A percentile compares a stretch with the other conserved stretches of the same genome.
phyloP scores from a whole-genome alignment of 306 rosid genomes.

The Medicago lupulina region DNA sequence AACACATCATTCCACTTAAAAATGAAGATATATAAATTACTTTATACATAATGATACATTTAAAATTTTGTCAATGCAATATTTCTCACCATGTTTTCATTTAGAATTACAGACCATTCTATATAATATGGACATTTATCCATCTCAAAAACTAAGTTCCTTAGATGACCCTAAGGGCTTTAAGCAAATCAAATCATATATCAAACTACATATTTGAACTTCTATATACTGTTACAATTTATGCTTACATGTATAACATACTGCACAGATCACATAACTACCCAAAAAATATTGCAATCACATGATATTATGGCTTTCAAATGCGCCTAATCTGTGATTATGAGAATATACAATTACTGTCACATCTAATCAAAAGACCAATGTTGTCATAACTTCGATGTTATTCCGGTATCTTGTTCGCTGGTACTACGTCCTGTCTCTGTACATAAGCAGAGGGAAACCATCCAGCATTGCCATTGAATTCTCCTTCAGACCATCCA shows the following conservation, averaged over 20 bases:
- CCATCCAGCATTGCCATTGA: slow-evolving; percentile 83
- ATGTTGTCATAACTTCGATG: slow-evolving; percentile 29
- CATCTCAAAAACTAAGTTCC: slow-evolving; percentile 39
- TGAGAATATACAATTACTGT: slow-evolving; percentile 46
- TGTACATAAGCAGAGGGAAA: slow-evolving; percentile 93
- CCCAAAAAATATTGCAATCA: slow-evolving; percentile 30
- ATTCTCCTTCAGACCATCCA: slow-evolving; percentile 98
- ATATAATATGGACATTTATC: slow-evolving; percentile 34
- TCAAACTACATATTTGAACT: slow-evolving; percentile 37
- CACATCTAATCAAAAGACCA: slow-evolving; percentile 39
- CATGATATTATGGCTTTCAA: slow-evolving; percentile 31
- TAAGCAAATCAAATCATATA: slow-evolving; percentile 40
- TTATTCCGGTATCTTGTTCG: slow-evolving; percentile 51
- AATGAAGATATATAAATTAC: slow-evolving; percentile 18
- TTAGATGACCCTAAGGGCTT: slow-evolving; percentile 39
- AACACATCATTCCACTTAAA: slow-evolving; percentile 17
- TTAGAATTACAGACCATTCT: slow-evolving; percentile 35
- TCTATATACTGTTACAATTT: slow-evolving; percentile 35
- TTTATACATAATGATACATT: slow-evolving; percentile 29
- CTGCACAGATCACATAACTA: slow-evolving; percentile 43
- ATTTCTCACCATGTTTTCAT: slow-evolving; percentile 21
- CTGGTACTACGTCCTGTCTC: slow-evolving; percentile 66
- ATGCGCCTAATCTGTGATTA: slow-evolving; percentile 37
- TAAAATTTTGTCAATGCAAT: slow-evolving; percentile 34
- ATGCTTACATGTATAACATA: slow-evolving; percentile 45